A percentile compares a stretch with the other conserved stretches of the same genome.
Conservation (phyloP, 257 asterid species). For the Solanum medicagineum region DNA sequence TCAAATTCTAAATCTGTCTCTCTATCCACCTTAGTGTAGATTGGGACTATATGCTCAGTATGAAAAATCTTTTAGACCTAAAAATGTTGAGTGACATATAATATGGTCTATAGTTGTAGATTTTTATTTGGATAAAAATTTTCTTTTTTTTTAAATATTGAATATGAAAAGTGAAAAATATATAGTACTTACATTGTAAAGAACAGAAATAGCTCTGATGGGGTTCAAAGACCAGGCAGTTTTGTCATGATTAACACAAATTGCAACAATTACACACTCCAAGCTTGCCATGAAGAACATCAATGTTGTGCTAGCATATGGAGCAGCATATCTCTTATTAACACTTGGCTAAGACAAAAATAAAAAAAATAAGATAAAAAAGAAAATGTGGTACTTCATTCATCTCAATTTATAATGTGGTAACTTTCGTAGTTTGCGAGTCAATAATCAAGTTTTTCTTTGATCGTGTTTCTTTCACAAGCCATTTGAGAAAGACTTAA, state of each 20-base stretch:
- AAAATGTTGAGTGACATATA: not conserved
- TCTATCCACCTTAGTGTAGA: no score
- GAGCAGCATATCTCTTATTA: constrained; percentile 45
- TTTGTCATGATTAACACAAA: constrained; percentile 29
- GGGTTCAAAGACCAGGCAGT: constrained; percentile 59
- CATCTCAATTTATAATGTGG: not conserved
- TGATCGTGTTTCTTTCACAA: not conserved
- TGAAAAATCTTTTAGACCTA: not conserved
- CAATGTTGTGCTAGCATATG: constrained; percentile 66
- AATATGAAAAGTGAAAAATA: not conserved
- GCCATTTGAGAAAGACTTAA: not conserved
- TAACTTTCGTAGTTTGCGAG: not conserved
- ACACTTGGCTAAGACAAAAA: constrained; percentile 32
- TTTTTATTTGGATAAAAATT: not conserved
- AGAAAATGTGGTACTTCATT: not conserved
- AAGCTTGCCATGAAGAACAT: constrained; percentile 64
- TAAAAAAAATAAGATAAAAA: not conserved
- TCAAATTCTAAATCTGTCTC: no score
- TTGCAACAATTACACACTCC: constrained; percentile 46
- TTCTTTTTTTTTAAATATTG: not conserved
- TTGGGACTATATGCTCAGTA: not conserved
- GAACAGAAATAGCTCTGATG: constrained; percentile 49
- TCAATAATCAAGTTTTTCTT: no score
- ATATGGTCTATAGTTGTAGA: not conserved
- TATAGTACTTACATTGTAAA: constrained; percentile 34